These are phyloP conservation scores for Chenopodium album DNA, from an alignment of 148 eudicot species.

Conservation along the genomic window DNA sequence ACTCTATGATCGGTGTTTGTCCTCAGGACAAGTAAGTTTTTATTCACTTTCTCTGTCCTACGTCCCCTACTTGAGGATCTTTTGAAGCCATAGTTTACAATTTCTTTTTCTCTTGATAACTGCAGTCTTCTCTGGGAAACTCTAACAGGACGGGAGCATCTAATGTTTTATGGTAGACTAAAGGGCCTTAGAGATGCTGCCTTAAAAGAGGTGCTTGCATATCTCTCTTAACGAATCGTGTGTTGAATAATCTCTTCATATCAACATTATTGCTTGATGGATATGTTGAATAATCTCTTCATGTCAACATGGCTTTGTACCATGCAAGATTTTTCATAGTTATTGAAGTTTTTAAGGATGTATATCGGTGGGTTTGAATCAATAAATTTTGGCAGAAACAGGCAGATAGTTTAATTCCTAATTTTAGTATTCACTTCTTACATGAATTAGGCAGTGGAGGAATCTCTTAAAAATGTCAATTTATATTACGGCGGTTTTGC, in stretches of 20 bases:
- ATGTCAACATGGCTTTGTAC: too few relatives aligned
- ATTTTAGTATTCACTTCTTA: not conserved
- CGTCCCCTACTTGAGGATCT: not conserved
- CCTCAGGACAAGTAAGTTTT: not conserved
- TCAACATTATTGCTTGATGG: too few relatives aligned
- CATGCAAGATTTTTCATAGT: too few relatives aligned
- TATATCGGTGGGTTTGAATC: not conserved
- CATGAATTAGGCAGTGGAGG: not conserved
- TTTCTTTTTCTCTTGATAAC: not conserved
- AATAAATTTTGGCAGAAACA: too few relatives aligned
- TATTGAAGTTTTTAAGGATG: not conserved
- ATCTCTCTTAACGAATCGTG: not conserved
- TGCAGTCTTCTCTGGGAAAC: not conserved
- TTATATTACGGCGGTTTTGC: not conserved
- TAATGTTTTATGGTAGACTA: not conserved
- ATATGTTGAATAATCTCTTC: not conserved
- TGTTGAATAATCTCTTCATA: not conserved
- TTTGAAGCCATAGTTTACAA: not conserved
- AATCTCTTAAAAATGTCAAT: not conserved
- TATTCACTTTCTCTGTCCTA: not conserved
- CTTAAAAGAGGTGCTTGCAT: not conserved
- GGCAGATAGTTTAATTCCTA: not conserved
- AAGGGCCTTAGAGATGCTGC: not conserved
- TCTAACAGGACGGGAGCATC: not conserved
- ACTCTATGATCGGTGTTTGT: not conserved